Evolutionary conservation across 2,329 filamentous ascomycete species (phyloP), one percentile per base, ranked within the genome.

Genomic region (Ophiostoma australiae): DNA sequence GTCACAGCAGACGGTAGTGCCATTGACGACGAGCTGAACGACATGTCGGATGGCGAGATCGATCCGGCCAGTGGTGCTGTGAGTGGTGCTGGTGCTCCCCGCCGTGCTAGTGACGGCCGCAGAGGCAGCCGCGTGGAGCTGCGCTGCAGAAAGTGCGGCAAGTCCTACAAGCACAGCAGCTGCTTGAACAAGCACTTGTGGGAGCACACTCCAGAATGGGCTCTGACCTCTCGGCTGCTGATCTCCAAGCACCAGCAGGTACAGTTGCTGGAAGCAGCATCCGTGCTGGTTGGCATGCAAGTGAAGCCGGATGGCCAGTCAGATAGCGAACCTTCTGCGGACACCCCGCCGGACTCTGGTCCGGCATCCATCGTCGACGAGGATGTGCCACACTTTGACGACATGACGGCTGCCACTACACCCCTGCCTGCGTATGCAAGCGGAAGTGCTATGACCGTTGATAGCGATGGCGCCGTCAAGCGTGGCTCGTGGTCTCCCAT

Each of bases 171-270:
- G 89, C 95, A 99, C 87, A 97, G 94, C 89, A 98, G 95, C 85
- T 99, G 95, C 89, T 89, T 99, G 86, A 96, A 92, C 81, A 99
- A 98, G 89, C 95, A 99, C 90, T 91, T 97, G 95, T 99, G 95
- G 95, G 95, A 99, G 84, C 95, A 99, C 82, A 97, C 96, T 80
- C 94, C 95, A 76, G 93, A 97, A 83, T 99, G 95, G 95, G 92
- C 94, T 69, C 90, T 91, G 80, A 99, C 95, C 71, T 98, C 95
- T 76, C 98, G 98, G 83, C 86, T 98, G 79, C 89, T 98, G 79
- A 98, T 99, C 77, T 98, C 94, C 76, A 99, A 99, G 86, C 95
- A 99, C 81, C 95, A 99, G 82, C 95, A 99, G 84, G 95, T 99
- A 70, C 95, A 99, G 81, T 87, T 99, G 73, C 87, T 99, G 72